phyloP scores from a whole-genome alignment of 2,329 filamentous ascomycete genomes.

The Nannizzia gypsea region DNA sequence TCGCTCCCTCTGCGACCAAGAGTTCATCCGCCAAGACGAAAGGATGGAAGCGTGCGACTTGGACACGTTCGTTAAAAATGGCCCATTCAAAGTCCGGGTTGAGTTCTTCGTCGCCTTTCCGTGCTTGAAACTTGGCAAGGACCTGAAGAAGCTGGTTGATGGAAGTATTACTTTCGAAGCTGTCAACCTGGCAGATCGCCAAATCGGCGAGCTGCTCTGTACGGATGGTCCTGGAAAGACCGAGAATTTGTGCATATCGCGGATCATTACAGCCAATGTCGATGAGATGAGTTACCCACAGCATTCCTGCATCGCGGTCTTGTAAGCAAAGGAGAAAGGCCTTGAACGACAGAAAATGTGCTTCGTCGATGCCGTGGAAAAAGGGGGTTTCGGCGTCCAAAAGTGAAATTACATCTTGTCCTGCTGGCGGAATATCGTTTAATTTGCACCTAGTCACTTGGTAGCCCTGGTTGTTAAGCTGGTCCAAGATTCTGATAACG shows the following conservation, averaged over 20 bases:
- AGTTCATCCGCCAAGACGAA: neutral
- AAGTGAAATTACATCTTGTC: conserved; percentile 2
- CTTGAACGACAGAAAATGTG: neutral
- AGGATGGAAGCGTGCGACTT: neutral
- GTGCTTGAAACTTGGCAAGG: neutral
- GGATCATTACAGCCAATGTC: conserved; percentile 9
- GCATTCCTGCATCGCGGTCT: neutral
- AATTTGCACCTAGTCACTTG: neutral
- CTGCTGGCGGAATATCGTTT: neutral
- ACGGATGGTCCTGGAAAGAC: conserved; percentile 6
- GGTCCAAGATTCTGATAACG: neutral
- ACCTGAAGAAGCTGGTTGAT: neutral
- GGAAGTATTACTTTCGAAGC: neutral
- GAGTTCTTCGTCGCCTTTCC: neutral
- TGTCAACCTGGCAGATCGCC: conserved; percentile 7
- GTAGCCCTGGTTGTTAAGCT: neutral
- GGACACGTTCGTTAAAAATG: neutral
- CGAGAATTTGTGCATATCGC: neutral
- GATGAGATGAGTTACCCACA: conserved; percentile 10
- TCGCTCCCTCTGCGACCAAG: no score
- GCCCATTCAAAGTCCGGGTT: conserved; percentile 6
- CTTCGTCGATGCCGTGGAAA: conserved; percentile 23
- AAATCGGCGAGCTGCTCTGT: conserved; percentile 5
- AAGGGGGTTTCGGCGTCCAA: conserved; percentile 25
- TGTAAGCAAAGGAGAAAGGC: neutral